A percentile compares a stretch with the other conserved stretches of the same genome.
Evolutionary conservation across 192 early-diverging fungal genomes (phyloP).

Genomic region (Mortierella alpina): DNA sequence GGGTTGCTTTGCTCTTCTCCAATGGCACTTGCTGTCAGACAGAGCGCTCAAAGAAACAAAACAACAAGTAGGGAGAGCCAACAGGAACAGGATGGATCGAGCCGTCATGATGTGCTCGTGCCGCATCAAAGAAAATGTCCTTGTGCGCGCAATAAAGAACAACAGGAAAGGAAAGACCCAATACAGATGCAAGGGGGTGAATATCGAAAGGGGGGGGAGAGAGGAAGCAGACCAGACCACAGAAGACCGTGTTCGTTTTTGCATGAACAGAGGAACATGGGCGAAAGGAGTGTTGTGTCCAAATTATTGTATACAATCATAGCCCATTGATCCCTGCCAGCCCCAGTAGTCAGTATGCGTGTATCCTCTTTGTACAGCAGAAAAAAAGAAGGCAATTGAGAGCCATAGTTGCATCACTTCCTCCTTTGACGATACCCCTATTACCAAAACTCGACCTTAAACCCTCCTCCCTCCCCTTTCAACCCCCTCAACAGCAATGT

Average conservation of each 20-base stretch:
- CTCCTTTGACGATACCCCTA: not conserved
- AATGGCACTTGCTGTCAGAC: not conserved
- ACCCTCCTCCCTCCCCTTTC: not conserved
- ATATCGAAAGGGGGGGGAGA: slow-evolving; percentile 2
- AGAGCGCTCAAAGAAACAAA: not conserved
- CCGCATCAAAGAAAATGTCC: not conserved
- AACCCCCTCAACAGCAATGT: not conserved
- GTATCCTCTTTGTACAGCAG: too few species aligned
- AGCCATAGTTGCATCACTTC: slow-evolving; percentile 17
- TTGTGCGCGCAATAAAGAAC: slow-evolving; percentile 7
- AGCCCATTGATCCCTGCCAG: too few species aligned
- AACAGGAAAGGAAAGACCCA: not conserved
- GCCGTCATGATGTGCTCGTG: not conserved
- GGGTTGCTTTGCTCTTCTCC: not conserved
- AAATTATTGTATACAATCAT: too few species aligned
- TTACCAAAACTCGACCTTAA: not conserved
- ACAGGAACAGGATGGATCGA: not conserved
- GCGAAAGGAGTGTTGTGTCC: too few species aligned
- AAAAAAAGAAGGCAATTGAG: not conserved
- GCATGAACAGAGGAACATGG: slow-evolving; percentile 11
- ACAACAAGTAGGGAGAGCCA: too few species aligned
- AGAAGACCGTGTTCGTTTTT: slow-evolving; percentile 5
- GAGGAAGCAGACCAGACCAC: not conserved
- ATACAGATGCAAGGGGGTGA: not conserved
- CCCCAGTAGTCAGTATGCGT: too few species aligned